Evolutionary conservation across 306 rosid genomes (phyloP).

Genomic region (Acacia acuminata): DNA sequence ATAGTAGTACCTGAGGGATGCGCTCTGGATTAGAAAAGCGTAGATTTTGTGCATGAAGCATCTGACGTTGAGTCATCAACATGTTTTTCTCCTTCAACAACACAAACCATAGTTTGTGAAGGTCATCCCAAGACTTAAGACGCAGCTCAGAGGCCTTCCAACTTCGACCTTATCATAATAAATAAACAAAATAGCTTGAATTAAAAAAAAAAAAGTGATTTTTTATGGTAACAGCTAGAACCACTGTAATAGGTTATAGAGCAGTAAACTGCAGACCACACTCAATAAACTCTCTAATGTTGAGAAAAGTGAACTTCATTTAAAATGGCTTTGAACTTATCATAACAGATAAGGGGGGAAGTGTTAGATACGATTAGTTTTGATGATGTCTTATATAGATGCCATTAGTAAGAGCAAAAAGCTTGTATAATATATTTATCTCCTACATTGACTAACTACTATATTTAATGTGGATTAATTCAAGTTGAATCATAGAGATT

Average conservation of each 20-base stretch:
- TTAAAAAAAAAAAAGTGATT: neutral
- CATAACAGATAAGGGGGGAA: neutral
- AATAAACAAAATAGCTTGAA: neutral
- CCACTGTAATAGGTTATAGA: neutral
- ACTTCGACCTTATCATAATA: conserved; percentile 66
- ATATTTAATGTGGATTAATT: too few species aligned
- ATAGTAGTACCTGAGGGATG: conserved; percentile 66
- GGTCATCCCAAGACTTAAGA: conserved; percentile 95
- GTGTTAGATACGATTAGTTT: too few species aligned
- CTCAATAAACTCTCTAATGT: neutral
- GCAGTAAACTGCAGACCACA: neutral
- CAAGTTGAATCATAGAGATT: too few species aligned
- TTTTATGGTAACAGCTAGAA: neutral
- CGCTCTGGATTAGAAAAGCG: conserved; percentile 88
- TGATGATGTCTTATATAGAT: too few species aligned
- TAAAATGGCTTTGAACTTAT: neutral
- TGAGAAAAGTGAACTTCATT: neutral
- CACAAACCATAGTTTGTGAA: conserved; percentile 87
- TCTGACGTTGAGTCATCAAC: conserved; percentile 96
- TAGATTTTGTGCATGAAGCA: conserved; percentile 89
- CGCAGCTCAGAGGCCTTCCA: conserved; percentile 95
- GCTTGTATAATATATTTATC: too few species aligned
- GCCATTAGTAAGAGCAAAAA: too few species aligned
- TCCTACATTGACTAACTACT: too few species aligned
- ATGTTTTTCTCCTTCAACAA: conserved; percentile 93